These are phyloP conservation scores for Rhodocollybia butyracea DNA, from an alignment of 768 basidiomycete genomes.

Conservation along the genomic window DNA sequence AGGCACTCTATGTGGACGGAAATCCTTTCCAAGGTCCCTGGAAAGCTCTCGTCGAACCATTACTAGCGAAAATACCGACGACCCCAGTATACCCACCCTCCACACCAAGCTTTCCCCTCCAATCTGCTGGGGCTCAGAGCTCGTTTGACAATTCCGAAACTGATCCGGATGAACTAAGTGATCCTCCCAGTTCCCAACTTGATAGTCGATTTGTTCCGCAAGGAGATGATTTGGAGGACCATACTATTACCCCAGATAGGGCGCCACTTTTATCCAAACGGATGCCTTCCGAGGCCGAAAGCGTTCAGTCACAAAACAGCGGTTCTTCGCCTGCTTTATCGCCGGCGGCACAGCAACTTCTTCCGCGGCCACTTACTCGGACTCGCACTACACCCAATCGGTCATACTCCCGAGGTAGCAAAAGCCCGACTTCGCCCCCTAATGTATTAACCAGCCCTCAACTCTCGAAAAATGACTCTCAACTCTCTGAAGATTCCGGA, in stretches of 20 bases:
- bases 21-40: conserved; percentile 96
- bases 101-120: conserved; percentile 55
- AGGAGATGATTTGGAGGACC: conserved; percentile 53
- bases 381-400: conserved; percentile 78
- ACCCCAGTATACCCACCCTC: conserved; percentile 65
- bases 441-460: conserved; percentile 11
- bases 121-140: conserved; percentile 41
- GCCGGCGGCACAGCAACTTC: conserved; percentile 16
- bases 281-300: conserved; percentile 31
- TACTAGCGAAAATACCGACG: conserved; percentile 61
- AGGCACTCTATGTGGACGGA: conserved; percentile 87
- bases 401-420: conserved; percentile 31
- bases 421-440: conserved; percentile 19
- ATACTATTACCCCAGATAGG: conserved; percentile 68
- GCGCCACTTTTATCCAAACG: conserved; percentile 52
- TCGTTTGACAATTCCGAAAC: conserved; percentile 38
- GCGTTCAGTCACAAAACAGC: not conserved
- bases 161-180: conserved; percentile 57
- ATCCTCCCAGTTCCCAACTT: conserved; percentile 38
- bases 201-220: conserved; percentile 20
- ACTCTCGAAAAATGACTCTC: conserved; percentile 4
- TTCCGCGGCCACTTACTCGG: conserved; percentile 50
- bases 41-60: conserved; percentile 84
- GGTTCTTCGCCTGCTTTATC: conserved; percentile 19
- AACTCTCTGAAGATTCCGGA: conserved; percentile 36